Conservation (phyloP, 768 basidiomycete species). For the Albatrellus ellisii region DNA sequence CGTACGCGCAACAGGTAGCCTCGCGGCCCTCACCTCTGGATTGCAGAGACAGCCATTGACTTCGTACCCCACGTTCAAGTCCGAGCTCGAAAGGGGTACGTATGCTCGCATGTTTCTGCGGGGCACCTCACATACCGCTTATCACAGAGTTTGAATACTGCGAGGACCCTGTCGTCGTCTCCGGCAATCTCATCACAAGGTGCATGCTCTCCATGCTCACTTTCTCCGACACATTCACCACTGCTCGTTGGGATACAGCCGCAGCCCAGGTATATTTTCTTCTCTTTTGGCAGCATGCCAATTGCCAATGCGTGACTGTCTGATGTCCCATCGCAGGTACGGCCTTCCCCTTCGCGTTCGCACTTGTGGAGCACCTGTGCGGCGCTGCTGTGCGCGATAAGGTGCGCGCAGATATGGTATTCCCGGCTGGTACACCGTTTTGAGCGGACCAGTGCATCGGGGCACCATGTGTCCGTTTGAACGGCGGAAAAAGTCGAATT, state of each 20-base stretch:
- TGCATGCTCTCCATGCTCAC: conserved; percentile 17
- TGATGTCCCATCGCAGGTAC: conserved; percentile 33
- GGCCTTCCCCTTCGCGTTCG: conserved; percentile 64
- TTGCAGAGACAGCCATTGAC: conserved; percentile 56
- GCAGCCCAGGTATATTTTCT: conserved; percentile 47
- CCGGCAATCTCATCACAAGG: conserved; percentile 70
- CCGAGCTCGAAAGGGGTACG: conserved; percentile 41
- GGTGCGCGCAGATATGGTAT: conserved; percentile 56
- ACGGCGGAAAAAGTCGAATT: too few relatives aligned
- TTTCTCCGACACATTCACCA: conserved; percentile 1
- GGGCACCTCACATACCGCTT: background rate
- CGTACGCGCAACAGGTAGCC: background rate
- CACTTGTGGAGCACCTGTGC: conserved; percentile 58
- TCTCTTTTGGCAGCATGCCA: too few relatives aligned
- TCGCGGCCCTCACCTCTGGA: conserved; percentile 49
- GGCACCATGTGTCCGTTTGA: too few relatives aligned
- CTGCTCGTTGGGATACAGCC: conserved; percentile 25
- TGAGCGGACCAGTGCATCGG: too few relatives aligned
- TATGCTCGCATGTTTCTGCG: background rate
- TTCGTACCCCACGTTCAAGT: conserved; percentile 64
- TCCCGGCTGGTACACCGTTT: conserved; percentile 34
- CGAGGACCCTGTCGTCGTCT: conserved; percentile 63
- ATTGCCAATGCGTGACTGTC: background rate
- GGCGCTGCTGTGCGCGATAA: conserved; percentile 50
- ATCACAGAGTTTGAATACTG: conserved; percentile 55